These are phyloP conservation scores for Tetratostichococcus sp. DNA, from an alignment of 139 green algal genomes.

Conservation along the genomic window DNA sequence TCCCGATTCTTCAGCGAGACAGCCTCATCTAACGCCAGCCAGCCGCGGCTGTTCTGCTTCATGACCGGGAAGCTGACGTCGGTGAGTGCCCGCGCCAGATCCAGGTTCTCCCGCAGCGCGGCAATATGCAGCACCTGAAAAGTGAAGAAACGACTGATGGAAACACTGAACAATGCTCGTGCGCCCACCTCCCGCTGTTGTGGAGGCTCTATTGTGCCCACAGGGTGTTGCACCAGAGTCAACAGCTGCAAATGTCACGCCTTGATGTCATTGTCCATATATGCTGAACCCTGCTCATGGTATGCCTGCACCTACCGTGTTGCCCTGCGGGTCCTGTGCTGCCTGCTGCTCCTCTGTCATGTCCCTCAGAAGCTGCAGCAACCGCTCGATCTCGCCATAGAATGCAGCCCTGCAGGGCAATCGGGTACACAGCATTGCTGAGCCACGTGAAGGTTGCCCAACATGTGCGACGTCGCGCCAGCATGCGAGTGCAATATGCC, in stretches of 20 bases:
- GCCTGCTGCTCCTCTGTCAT: slow-evolving; percentile 11
- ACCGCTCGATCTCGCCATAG: slow-evolving; percentile 18
- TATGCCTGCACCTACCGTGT: slow-evolving; percentile 65
- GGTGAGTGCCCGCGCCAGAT: slow-evolving; percentile 37
- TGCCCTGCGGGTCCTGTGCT: slow-evolving; percentile 52
- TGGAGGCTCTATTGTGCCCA: not conserved
- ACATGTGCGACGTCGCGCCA: not conserved
- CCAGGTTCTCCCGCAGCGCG: slow-evolving; percentile 31
- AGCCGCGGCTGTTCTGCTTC: slow-evolving; percentile 39
- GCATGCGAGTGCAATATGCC: no score
- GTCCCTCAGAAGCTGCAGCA: slow-evolving; percentile 20
- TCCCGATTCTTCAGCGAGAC: slow-evolving; percentile 30
- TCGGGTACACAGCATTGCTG: no score
- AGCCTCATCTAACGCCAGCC: slow-evolving; percentile 66
- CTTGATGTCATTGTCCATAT: no score
- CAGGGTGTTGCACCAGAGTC: no score
- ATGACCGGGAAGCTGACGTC: slow-evolving; percentile 29
- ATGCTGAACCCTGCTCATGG: no score
- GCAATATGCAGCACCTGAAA: slow-evolving; percentile 64
- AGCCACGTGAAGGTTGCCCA: no score
- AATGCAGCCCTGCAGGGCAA: slow-evolving; percentile 39
- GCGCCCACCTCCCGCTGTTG: no score
- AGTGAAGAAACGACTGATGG: no score
- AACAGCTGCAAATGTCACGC: no score
- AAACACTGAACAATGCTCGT: no score